Base-by-base conservation (phyloP, 2,329 filamentous ascomycete species). In the Aspergillus texensis region DNA sequence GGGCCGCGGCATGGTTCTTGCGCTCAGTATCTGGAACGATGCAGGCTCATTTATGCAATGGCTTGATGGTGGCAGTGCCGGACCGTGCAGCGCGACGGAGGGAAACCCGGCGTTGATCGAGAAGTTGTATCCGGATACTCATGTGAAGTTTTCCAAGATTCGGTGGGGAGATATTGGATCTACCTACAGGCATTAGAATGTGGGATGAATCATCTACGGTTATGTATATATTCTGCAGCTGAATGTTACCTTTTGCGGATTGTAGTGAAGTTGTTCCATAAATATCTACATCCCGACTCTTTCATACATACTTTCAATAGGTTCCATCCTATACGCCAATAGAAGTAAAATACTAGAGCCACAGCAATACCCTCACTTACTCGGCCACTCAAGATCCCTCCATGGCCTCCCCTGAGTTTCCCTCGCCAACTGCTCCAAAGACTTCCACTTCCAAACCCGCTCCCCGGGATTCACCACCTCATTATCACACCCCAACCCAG, bases 111-210 rank as follows among this genome's bases (percentile, higher is more conserved):
- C 75, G 43, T 74, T 79, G 16, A 85, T 88, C 61, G 64, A 79
- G 60, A 74, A 77, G 54, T 72, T 84, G 16, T 76, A 84, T 68
- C 81, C 83, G 0, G 77, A 78, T 56, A 82, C 86, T 0, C 78
- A 78, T 16, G 84, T 88, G 4, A 82, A 77, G 1, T 88, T 86
- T 70, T 84, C 81, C 65, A 83, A 87, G 69, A 84, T 89, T 68
- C 83, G 82, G 69, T 86, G 85, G 81, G 86, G 86, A n/a, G 85
- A 88, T 67, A 84, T 89, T 69, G 85, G 82, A 5, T 85, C 84
- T 21, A 88, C 83, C 0, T 85, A 52, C 16, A 32, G 32, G 48
- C 48, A 52, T 6, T 52, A 32, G 28, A 32, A 12, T 50, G 24
- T 26, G 16, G 12, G 16, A 1, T 11, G 5, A 12, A 6, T 30